phyloP scores from a whole-genome alignment of 1,284 basidiomycete species.

The Veloboletus limbatus region DNA sequence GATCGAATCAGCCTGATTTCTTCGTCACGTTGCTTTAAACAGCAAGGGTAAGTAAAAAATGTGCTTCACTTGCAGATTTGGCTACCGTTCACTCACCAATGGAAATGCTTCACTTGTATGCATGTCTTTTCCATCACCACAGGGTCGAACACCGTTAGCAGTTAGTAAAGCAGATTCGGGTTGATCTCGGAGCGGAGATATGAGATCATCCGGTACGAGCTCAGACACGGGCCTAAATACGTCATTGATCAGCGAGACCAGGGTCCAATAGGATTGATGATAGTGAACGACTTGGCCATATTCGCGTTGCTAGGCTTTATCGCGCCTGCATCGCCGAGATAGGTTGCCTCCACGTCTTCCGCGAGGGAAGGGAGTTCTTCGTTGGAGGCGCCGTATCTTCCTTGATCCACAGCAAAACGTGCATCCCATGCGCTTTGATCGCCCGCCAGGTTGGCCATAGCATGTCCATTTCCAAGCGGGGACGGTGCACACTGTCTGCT shows the following conservation, averaged over 20 bases:
- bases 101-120: conserved; percentile 1
- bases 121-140: conserved; percentile 19
- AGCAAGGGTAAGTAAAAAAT: conserved; percentile 4
- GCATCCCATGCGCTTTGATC: conserved; percentile 20
- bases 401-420: conserved; percentile 14
- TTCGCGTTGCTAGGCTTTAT: conserved; percentile 11
- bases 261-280: conserved; percentile 3
- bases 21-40: conserved; percentile 11
- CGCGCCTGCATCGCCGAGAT: conserved; percentile 6
- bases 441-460: conserved; percentile 7
- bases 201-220: conserved; percentile 42
- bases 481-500: not conserved
- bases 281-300: not conserved
- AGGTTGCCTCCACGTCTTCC: conserved; percentile 10
- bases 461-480: conserved; percentile 1
- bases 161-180: conserved; percentile 5
- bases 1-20: not conserved
- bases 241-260: conserved; percentile 19
- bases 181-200: conserved; percentile 45
- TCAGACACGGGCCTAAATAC: conserved; percentile 32
- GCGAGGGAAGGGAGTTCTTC: conserved; percentile 13
- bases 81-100: conserved; percentile 21
- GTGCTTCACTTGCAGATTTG: conserved; percentile 2
- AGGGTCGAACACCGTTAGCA: conserved; percentile 6
- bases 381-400: conserved; percentile 9